Conservation (phyloP, 352 stramenopile species). For the Phytophthora cactorum region DNA sequence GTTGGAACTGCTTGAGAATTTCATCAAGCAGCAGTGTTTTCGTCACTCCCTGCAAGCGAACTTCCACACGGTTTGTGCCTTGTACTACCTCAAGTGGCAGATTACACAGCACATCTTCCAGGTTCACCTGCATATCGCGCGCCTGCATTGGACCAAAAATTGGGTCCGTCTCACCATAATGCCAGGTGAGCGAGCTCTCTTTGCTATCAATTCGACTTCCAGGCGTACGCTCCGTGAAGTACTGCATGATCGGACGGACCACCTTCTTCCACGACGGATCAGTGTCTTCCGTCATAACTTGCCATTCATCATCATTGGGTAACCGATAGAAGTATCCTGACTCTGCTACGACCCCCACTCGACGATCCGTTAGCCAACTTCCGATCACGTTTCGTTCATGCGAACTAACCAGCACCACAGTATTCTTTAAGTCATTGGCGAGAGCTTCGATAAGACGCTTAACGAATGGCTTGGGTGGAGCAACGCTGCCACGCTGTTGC, state of each 20-base stretch:
- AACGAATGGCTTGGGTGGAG: conserved; percentile 61
- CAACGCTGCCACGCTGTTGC: conserved; percentile 63
- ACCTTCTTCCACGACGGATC: conserved; percentile 78
- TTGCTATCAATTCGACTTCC: conserved; percentile 73
- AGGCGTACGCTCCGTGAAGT: conserved; percentile 75
- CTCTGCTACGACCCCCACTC: conserved; percentile 65
- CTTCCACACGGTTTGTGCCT: conserved; percentile 79
- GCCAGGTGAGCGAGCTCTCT: conserved; percentile 69
- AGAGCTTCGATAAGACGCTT: conserved; percentile 71
- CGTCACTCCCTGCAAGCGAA: conserved; percentile 68
- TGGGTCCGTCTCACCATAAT: conserved; percentile 76
- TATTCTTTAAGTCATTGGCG: conserved; percentile 60
- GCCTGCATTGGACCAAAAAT: conserved; percentile 86
- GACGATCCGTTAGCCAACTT: conserved; percentile 69
- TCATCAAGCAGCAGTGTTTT: conserved; percentile 73
- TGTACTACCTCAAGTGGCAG: conserved; percentile 83
- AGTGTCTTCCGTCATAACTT: conserved; percentile 64
- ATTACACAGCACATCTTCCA: conserved; percentile 87
- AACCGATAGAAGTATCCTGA: conserved; percentile 68
- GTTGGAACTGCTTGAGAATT: conserved; percentile 54
- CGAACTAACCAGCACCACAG: conserved; percentile 60
- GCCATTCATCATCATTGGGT: conserved; percentile 56
- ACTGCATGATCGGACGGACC: conserved; percentile 77
- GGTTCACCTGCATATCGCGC: conserved; percentile 88
- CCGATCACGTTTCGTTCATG: conserved; percentile 78